Base-by-base conservation (phyloP, 148 eudicot species). In the Nepenthes gracilis region DNA sequence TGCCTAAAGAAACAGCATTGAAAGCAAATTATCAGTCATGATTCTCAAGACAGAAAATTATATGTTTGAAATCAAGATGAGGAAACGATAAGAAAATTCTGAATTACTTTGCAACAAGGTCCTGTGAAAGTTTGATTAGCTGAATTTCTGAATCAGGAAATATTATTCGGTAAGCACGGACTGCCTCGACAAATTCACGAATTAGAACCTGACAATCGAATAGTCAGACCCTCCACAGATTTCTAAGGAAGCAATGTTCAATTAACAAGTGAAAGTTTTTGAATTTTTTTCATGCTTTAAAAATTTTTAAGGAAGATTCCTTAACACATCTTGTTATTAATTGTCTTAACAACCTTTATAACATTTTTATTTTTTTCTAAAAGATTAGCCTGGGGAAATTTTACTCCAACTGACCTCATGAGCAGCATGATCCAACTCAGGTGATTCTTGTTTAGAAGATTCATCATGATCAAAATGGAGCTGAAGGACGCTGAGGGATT, bases 141-240 rank as follows among this genome's bases (percentile, higher is more conserved):
- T 86, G 81, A 65, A 76, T 75, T 58, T 87, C 95, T 36, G 99
- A 86, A 84, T 93, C 84, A 63, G 90, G 90, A 67, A 93, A 88
- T 77, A 93, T 89, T 61, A 71, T 82, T 73, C 77, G 80, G 68
- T 84, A 93, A 73, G 96, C 99, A 66, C 91, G 87, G 57, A 89
- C 70, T 74, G 99, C 99, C 83, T 89, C 95, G 72, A 79, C 85
- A 80, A 88, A 81, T 61, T 86, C 96, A 68, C 80, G 78, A 67
- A 84, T 79, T 47, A 95, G 85, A 70, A 72, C 85, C 99, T 88
- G 73, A 35, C 54, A 9, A 71, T 54, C 71, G 61, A 57, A 35
- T 36, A 55, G 56, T 63, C 15, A 57, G 71, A 53, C 37, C 61
- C 59, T 34, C 57, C 9, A 12, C 23, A 65, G 45, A 13, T 14